Base-by-base conservation (phyloP, 805 yeast species). In the Ogataea nitratoaversa region DNA sequence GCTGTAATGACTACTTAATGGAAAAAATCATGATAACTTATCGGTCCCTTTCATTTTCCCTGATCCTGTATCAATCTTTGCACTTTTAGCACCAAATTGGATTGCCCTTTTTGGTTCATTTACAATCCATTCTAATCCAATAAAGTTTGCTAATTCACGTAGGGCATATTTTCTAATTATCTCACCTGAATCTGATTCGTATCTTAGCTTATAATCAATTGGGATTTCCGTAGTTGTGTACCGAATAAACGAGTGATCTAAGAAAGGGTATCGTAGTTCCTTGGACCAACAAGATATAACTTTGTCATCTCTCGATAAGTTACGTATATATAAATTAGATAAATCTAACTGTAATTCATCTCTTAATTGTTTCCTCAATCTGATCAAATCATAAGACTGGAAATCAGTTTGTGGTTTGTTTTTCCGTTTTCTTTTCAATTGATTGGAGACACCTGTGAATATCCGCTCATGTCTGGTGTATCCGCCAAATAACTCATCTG, bases 401-500 rank as follows among this genome's bases (percentile, higher is more conserved):
- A 24, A 33, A 31, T 53, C 60, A 11, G 41, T 47, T 14, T 32
- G 47, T 1, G 58, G 55, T 37, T 44, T 52, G 16, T 44, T 41
- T 24, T 53, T 52, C 8, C 51, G 9, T n/a, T 16, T 22, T 19
- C 57, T 38, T 40, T 51, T 42, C 31, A 48, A 35, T 46, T 57
- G 41, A 46, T 53, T 48, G 41, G 63, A 45, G 5, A 56, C 38
- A 11, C 52, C 50, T 0, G 68, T 63, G 54, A 75, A 74, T 2
- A 74, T 54, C 25, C 76, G 61, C 46, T 77, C 82, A 51, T 93
- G 95, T 33, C 97, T 72, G 18, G 95, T 85, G 59, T 93, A 93
- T 0, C 99, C 99, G 0, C 96, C 99, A 67, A 85, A 90, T 16
- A 93, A 64, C 61, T 93, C 99, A 64, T 93, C 99, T 0, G 99